These are phyloP conservation scores for Tanacetum coccineum DNA, from an alignment of 129 eudicot genomes.

Conservation along the genomic window DNA sequence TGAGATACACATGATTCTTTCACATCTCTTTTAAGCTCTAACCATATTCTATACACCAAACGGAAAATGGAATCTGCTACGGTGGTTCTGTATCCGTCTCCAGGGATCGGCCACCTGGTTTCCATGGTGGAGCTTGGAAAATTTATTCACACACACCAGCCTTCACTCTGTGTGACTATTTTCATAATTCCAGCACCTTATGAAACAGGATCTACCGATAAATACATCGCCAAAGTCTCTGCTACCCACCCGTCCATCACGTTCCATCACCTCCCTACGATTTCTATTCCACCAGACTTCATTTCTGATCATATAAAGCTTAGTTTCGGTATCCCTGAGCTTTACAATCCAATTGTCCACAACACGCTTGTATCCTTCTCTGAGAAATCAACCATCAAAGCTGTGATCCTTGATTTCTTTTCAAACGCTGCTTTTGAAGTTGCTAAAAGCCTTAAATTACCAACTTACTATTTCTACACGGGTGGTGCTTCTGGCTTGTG, in stretches of 20 bases:
- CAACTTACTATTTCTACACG: no score
- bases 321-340: slow-evolving; percentile 28
- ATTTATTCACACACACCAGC: slow-evolving; percentile 29
- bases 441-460: no score
- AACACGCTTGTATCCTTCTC: slow-evolving; percentile 37
- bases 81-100: slow-evolving; percentile 34
- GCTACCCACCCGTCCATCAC: slow-evolving; percentile 42
- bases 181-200: slow-evolving; percentile 18
- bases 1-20: no score
- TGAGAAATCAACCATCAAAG: slow-evolving; percentile 25
- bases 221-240: slow-evolving; percentile 28
- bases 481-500: slow-evolving; percentile 13
- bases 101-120: slow-evolving; percentile 17
- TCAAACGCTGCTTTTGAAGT: no score
- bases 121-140: slow-evolving; percentile 40
- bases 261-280: slow-evolving; percentile 40
- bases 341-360: slow-evolving; percentile 33
- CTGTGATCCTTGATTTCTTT: slow-evolving; percentile 35
- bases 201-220: slow-evolving; percentile 27
- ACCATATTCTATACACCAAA: no score
- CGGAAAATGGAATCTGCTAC: background rate
- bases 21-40: no score
- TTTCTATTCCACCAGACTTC: slow-evolving; percentile 24
- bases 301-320: slow-evolving; percentile 7
- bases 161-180: slow-evolving; percentile 26